A percentile compares a stretch with the other conserved stretches of the same genome.
Conservation (phyloP, 2,329 filamentous ascomycete genomes). For the Phaeosphaeriaceae sp. region DNA sequence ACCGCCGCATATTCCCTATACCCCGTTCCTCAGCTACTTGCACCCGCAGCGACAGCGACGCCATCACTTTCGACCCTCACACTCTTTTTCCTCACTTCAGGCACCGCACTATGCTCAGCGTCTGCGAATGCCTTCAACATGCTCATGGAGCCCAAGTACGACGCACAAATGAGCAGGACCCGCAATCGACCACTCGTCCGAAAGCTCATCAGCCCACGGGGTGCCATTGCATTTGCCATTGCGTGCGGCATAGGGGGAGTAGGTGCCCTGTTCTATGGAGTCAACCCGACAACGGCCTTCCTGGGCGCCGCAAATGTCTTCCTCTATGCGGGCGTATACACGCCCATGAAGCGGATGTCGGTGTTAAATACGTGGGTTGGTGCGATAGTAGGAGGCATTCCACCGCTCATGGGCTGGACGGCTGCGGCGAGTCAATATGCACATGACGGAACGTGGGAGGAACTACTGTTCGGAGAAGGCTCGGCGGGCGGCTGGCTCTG, state of each 20-base stretch:
- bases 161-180: conserved; percentile 93
- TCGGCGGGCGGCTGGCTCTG: conserved; percentile 86
- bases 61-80: conserved; percentile 91
- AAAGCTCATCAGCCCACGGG: conserved; percentile 73
- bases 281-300: conserved; percentile 90
- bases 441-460: conserved; percentile 68
- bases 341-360: conserved; percentile 85
- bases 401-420: conserved; percentile 97
- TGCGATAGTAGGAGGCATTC: conserved; percentile 89
- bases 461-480: conserved; percentile 75
- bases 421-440: conserved; percentile 90
- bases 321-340: conserved; percentile 92
- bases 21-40: conserved; percentile 85
- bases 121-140: conserved; percentile 96
- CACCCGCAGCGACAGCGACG: conserved; percentile 68
- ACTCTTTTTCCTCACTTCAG: conserved; percentile 87
- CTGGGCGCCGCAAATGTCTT: conserved; percentile 85
- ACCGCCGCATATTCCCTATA: conserved; percentile 93
- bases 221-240: conserved; percentile 81
- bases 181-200: conserved; percentile 88
- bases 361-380: conserved; percentile 95
- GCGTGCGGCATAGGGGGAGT: conserved; percentile 73
- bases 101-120: conserved; percentile 87
- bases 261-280: conserved; percentile 80
- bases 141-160: conserved; percentile 90